Base-by-base conservation (phyloP, 2,329 filamentous ascomycete genomes). In the Fonsecaea multimorphosa region DNA sequence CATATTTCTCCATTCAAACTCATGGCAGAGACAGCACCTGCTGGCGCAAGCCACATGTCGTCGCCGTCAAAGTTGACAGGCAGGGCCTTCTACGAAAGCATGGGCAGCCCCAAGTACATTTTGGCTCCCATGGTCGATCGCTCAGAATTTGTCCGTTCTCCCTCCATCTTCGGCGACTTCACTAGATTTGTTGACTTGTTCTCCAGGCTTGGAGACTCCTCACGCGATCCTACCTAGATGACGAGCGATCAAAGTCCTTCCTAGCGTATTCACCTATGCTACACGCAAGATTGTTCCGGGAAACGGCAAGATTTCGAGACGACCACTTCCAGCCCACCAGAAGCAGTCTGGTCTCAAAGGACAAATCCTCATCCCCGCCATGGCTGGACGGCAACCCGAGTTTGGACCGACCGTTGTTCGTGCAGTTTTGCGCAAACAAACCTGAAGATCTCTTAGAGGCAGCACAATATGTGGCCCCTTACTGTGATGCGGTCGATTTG, bases 111-210 rank as follows among this genome's bases (percentile, higher is more conserved):
- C 1, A 97, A 92, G 79, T 89, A 91, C 71, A 87, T 99, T 32
- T 85, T 99, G 62, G 95, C 95, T 36, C 95, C 95, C 38, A 99
- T 99, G 95, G 95, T 99, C 24, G 94, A 99, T 75, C 92, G 97
- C 78, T 97, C 93, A 34, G 95, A 99, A 82, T 97, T 98, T 82
- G 93, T 97, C 83, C 71, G 89, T 82, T 53, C 64, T 68, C 58
- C 68, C 60, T 49, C 55, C 59, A 55, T 56, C 54, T 24, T 52
- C 29, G 32, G 40, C 22, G 34, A 8, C 46, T 46, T 46, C 16
- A 34, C 52, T 54, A 60, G 19, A 58, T 64, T 27, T 68, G 68
- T 57, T 58, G 56, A 68, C 68, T 67, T 63, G 14, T 66, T 65
- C 38, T 36, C 32, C 70, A 97, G 93, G 95, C 94, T 73, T 99